phyloP scores from a whole-genome alignment of 257 asterid genomes.

The Scutellaria baicalensis region DNA sequence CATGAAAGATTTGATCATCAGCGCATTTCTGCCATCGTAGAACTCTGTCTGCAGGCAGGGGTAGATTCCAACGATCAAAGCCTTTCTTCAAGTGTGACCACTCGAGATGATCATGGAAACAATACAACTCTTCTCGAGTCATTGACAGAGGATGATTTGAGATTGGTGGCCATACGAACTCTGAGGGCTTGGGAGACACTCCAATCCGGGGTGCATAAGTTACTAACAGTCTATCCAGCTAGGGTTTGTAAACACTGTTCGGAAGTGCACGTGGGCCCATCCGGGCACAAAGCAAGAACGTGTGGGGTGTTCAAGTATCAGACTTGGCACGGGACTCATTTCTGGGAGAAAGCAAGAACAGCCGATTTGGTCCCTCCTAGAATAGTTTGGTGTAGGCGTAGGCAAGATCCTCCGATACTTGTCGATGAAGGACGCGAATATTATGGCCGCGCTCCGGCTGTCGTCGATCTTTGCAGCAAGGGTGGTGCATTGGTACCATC shows the following conservation, averaged over 20 bases:
- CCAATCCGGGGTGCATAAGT: conserved; percentile 63
- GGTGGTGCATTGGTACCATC: conserved; percentile 69
- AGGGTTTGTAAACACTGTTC: conserved; percentile 71
- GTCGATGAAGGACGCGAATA: conserved; percentile 56
- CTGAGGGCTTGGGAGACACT: conserved; percentile 68
- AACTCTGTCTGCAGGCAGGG: conserved; percentile 88
- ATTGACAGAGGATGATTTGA: conserved; percentile 36
- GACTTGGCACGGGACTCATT: conserved; percentile 60
- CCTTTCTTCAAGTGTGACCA: neutral
- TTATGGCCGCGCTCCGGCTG: conserved; percentile 85
- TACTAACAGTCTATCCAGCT: conserved; percentile 63
- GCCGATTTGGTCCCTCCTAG: conserved; percentile 77
- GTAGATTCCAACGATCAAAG: conserved; percentile 25
- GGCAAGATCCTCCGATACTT: conserved; percentile 69
- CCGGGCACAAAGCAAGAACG: conserved; percentile 75
- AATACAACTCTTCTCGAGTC: conserved; percentile 4
- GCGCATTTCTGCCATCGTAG: conserved; percentile 72
- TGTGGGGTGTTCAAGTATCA: conserved; percentile 78
- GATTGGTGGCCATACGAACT: conserved; percentile 43
- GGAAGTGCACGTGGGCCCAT: conserved; percentile 85
- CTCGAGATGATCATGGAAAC: conserved; percentile 1
- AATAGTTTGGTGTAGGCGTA: conserved; percentile 60
- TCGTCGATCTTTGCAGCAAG: conserved; percentile 79
- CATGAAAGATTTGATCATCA: conserved; percentile 70
- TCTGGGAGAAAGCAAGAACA: conserved; percentile 71